Evolutionary conservation across 1,284 basidiomycete genomes (phyloP).

Genomic region (Moniliella sp.): DNA sequence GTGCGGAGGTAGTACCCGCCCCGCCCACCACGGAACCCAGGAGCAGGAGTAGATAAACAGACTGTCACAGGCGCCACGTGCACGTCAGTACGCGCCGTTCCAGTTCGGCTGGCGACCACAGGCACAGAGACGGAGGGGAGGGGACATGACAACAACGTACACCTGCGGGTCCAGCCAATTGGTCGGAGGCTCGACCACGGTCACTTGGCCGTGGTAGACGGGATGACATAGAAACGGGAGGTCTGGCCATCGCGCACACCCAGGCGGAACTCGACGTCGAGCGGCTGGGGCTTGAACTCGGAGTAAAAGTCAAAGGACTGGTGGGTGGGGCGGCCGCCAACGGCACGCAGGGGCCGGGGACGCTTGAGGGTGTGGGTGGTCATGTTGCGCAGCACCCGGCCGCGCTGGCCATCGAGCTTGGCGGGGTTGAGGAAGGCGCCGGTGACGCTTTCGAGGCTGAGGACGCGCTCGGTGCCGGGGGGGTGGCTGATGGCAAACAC

Average conservation of each 20-base stretch:
- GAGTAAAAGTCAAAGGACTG: slow-evolving; percentile 27
- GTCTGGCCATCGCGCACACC: neutral
- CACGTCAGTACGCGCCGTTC: no score
- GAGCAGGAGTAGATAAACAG: no score
- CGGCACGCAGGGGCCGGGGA: slow-evolving; percentile 13
- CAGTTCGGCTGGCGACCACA: no score
- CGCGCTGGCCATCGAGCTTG: slow-evolving; percentile 18
- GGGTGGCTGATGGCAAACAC: slow-evolving; percentile 23
- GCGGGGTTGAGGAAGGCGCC: slow-evolving; percentile 28
- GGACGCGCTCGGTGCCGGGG: slow-evolving; percentile 15
- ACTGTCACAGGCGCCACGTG: no score
- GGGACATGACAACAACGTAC: neutral
- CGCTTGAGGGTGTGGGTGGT: slow-evolving; percentile 22
- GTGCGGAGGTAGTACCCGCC: no score
- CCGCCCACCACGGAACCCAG: no score
- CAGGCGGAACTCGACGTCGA: slow-evolving; percentile 1
- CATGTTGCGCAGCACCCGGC: slow-evolving; percentile 29
- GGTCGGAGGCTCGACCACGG: slow-evolving; percentile 26
- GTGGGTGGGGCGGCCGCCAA: slow-evolving; percentile 16
- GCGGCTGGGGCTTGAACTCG: slow-evolving; percentile 31
- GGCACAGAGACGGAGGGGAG: neutral
- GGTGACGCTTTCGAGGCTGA: slow-evolving; percentile 20
- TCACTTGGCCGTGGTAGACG: slow-evolving; percentile 20
- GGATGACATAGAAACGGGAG: no score
- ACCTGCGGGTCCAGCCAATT: slow-evolving; percentile 26